Base-by-base conservation (phyloP, 2,329 filamentous ascomycete genomes). In the Arthrobotrys sphaeroides region DNA sequence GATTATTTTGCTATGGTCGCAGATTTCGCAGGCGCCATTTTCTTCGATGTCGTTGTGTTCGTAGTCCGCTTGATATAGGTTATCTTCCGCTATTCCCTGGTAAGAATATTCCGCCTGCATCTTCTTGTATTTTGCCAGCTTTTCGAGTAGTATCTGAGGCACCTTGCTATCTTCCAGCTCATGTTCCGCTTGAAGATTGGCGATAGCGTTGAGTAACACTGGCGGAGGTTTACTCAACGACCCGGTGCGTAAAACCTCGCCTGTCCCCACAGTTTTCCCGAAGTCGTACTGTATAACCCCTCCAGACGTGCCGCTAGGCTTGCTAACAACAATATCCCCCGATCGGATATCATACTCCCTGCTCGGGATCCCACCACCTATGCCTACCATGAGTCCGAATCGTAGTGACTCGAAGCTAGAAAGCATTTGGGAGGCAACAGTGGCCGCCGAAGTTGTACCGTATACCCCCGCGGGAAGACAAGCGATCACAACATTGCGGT, bases 311-410 rank as follows among this genome's bases (percentile, higher is more conserved):
- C 38, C 47, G 12, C 26, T 26, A n/a, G 67, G 67, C n/a, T 45
- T 55, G 24, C 67, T 64, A 12, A 73, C 51, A 0, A 73, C 68
- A 24, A 73, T 45, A 60, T 73, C 68, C 9, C 68, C 68, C 9
- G 66, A 24, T 13, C 68, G 60, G 22, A 73, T 53, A 38, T 73
- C 68, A 9, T n/a, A 22, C 12, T 3, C 3, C 5, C 38, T 36
- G 36, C 36, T 36, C 3, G 68, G 68, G 16, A 73, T 53, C 5
- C 68, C 60, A 18, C 68, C 68, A 12, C 68, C 68, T 20, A 73
- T 53, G 13, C 68, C 68, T 2, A 73, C 68, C 68, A 73, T 66
- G 5, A 73, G 33, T 22, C 40, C 38, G 20, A 51, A 65, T n/a
- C 18, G 28, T 51, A 73, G 40, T 0, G 49, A 59, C 3, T 31